These are phyloP conservation scores for Schizopora paradoxa DNA, from an alignment of 1,284 basidiomycete species.

Conservation along the genomic window DNA sequence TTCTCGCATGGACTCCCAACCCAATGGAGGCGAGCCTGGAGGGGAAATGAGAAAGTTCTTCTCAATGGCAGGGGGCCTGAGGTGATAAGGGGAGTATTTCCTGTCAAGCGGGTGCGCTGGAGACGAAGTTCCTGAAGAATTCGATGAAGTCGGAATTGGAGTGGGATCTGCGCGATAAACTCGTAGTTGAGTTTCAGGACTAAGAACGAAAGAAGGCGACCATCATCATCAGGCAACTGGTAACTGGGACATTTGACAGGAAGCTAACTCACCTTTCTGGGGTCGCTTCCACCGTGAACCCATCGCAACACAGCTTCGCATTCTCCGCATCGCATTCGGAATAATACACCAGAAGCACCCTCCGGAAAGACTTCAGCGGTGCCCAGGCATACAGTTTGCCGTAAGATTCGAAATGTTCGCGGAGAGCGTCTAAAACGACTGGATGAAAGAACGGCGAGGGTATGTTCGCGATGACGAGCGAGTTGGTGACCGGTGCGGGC, in stretches of 20 bases:
- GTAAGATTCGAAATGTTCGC: slow-evolving; percentile 63
- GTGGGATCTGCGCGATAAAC: slow-evolving; percentile 80
- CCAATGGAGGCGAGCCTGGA: slow-evolving; percentile 95
- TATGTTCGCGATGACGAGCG: slow-evolving; percentile 60
- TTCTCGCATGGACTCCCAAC: slow-evolving; percentile 91
- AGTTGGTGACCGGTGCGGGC: slow-evolving; percentile 46
- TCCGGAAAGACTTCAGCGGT: slow-evolving; percentile 72
- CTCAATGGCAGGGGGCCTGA: slow-evolving; percentile 74
- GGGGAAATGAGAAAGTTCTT: slow-evolving; percentile 98
- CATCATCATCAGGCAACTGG: slow-evolving; percentile 6
- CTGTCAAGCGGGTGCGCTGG: slow-evolving; percentile 32
- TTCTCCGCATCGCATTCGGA: slow-evolving; percentile 57
- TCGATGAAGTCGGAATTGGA: slow-evolving; percentile 29
- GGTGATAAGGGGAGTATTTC: slow-evolving; percentile 38
- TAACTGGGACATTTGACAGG: slow-evolving; percentile 14
- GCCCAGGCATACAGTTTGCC: slow-evolving; percentile 84
- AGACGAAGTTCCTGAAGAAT: slow-evolving; percentile 39
- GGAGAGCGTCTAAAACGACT: slow-evolving; percentile 59
- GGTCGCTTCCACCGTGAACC: slow-evolving; percentile 49
- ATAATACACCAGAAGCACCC: slow-evolving; percentile 78
- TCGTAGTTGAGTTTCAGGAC: slow-evolving; percentile 54
- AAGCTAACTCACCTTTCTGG: slow-evolving; percentile 40
- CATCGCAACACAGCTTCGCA: slow-evolving; percentile 59
- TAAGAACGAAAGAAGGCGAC: slow-evolving; percentile 21
- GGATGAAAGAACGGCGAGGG: slow-evolving; percentile 67